phyloP scores from a whole-genome alignment of 176 grass and related monocot species.

The maize (Zea mays) region Zm-B73-REFERENCE-NAM-5.0 NC_050104.1:6733001-6733500 shows the following conservation, averaged over 20 bases:
- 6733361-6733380: background rate
- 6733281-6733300: background rate
- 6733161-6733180: background rate
- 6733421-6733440: background rate
- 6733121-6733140: background rate
- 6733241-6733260: background rate
- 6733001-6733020: slow-evolving; percentile 20
- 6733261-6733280: background rate
- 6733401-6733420: background rate
- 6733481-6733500: background rate
- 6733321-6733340: background rate
- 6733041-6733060: background rate
- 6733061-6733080: slow-evolving; percentile 2
- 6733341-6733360: background rate
- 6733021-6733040: background rate
- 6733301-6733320: background rate
- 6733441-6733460: background rate
- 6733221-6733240: background rate
- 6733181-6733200: background rate
- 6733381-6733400: background rate
- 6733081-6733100: background rate
- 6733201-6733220: slow-evolving; percentile 1
- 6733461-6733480: background rate
- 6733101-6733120: background rate
- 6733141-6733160: background rate